A percentile compares a stretch with the other conserved stretches of the same genome.
Evolutionary conservation across 164 flowering plant species (phyloP).

Genomic region (Hamamelis virginiana): DNA sequence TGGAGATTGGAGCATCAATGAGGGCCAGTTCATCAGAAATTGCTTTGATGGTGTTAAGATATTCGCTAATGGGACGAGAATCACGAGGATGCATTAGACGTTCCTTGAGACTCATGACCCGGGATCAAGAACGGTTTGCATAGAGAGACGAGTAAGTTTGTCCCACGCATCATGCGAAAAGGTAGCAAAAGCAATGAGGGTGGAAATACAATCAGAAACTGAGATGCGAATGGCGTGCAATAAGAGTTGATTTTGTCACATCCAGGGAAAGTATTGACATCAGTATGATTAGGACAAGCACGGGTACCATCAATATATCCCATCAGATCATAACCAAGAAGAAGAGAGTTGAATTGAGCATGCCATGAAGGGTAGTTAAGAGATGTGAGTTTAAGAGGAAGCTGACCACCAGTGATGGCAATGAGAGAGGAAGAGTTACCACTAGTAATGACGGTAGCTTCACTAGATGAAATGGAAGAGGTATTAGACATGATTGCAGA

Average conservation of each 20-base stretch:
- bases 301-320: not conserved
- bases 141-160: not conserved
- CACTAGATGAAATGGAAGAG: too few species aligned
- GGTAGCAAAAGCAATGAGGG: not conserved
- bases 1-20: not conserved
- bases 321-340: not conserved
- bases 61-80: not conserved
- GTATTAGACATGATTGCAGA: too few species aligned
- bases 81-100: not conserved
- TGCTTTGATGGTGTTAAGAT: not conserved
- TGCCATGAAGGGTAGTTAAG: not conserved
- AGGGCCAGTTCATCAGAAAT: slow-evolving; percentile 1
- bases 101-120: slow-evolving; percentile 7
- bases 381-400: not conserved
- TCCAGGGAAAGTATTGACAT: not conserved
- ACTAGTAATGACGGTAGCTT: too few species aligned
- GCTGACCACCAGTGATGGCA: too few species aligned
- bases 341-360: not conserved
- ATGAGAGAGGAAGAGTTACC: too few species aligned
- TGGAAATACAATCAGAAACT: not conserved
- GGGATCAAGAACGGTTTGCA: slow-evolving; percentile 11
- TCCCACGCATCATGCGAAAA: not conserved
- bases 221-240: not conserved
- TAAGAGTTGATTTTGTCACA: not conserved
- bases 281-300: not conserved